Base-by-base conservation (phyloP, 1,284 basidiomycete genomes). In the Apiotrichum laibachii region DNA sequence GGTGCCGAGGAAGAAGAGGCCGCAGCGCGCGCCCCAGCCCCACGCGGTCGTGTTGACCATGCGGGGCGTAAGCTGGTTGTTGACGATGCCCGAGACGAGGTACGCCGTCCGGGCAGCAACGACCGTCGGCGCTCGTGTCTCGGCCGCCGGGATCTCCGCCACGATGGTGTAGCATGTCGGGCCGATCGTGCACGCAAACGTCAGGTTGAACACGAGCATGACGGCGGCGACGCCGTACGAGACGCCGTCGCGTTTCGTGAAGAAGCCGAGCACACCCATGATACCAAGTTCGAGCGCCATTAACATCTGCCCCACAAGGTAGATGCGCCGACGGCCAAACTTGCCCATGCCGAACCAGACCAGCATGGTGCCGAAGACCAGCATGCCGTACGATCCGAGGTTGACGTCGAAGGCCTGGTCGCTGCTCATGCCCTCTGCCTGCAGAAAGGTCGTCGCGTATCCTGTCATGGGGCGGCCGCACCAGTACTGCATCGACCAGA, bases 81-180 rank as follows among this genome's bases (percentile, higher is more conserved):
- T 54, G 56, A 80, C 69, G 59, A 79, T 73, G 55, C 75, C 74
- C 43, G 70, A 73, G 26, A 75, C 62, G 55, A 70, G 72, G 70
- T 81, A 82, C 3, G 71, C 61, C 53, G 73, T 73, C 26, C 81
- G 75, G 2, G 77, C 73, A 10, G 82, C 70, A 2, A 78, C 81
- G 65, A 82, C 75, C 2, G 80, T 77, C 63, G 80, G 81, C 72
- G 66, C 55, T 75, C 78, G 46, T 18, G 77, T 45, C 5, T 56
- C 52, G 7, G 64, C 60, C 0, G 61, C 46, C 10, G 62, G 58
- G 8, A 62, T 47, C 34, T 68, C 67, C 12, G 52, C 62, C 33
- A 62, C 59, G 34, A 66, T 53, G 44, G 61, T 57, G 61, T 64
- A 66, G 51, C 56, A 60, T 16, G 57, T 43, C 1, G 72, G 60